Conservation (phyloP, 306 rosid genomes). For the Vigna angularis region DNA sequence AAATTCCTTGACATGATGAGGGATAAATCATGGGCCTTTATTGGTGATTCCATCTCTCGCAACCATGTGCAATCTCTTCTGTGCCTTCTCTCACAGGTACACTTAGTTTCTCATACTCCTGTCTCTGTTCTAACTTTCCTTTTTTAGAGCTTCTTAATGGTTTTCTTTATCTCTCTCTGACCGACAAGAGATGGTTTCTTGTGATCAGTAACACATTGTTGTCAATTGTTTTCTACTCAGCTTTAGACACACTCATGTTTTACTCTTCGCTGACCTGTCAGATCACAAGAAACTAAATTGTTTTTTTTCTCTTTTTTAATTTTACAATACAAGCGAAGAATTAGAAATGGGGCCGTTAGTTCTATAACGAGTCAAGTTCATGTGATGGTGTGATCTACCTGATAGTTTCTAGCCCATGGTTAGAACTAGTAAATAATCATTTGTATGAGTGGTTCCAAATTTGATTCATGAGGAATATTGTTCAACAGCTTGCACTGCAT, state of each 20-base stretch:
- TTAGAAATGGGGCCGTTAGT: not conserved
- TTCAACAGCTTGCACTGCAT: conserved; percentile 10
- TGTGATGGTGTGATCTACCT: not conserved
- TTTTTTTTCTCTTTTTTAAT: not conserved
- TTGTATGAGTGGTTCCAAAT: conserved; percentile 3
- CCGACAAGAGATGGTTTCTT: not conserved
- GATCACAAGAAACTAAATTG: not conserved
- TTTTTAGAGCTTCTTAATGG: not conserved
- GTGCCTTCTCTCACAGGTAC: conserved; percentile 84
- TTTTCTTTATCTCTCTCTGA: conserved; percentile 10
- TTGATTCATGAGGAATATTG: conserved; percentile 5
- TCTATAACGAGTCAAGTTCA: not conserved
- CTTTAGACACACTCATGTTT: conserved; percentile 27
- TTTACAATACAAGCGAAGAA: not conserved
- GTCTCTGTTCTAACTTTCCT: not conserved
- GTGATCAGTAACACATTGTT: not conserved
- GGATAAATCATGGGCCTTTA: conserved; percentile 69
- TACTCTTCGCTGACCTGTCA: conserved; percentile 19
- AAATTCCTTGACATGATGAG: conserved; percentile 74
- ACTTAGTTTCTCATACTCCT: not conserved
- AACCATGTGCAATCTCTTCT: conserved; percentile 85
- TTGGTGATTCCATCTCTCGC: conserved; percentile 87
- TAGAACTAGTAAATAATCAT: conserved; percentile 13
- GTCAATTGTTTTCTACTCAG: not conserved
- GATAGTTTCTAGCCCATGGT: not conserved